Conservation (phyloP, 139 green algal genomes). For the Klebsormidium nitens region DNA sequence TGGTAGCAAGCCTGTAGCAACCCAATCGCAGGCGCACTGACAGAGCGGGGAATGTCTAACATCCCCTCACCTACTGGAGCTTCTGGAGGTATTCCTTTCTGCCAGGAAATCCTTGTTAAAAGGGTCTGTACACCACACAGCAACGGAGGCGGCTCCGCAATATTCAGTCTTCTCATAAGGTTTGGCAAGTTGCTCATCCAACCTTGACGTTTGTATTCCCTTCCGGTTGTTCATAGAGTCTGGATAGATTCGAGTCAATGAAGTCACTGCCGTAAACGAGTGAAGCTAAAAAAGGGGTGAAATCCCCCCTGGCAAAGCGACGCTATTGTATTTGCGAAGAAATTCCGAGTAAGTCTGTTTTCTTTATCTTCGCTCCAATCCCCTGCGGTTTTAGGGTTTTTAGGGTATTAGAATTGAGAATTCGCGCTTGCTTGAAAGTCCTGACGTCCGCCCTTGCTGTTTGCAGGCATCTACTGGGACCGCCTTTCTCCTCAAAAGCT, state of each 20-base stretch:
- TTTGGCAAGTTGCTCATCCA: no score
- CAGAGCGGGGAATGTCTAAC: neutral
- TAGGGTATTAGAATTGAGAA: neutral
- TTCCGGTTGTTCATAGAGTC: no score
- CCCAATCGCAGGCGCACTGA: neutral
- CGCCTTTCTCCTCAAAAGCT: slow-evolving; percentile 59
- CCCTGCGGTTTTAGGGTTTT: neutral
- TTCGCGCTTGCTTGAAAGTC: neutral
- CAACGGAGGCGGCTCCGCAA: no score
- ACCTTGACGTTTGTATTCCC: no score
- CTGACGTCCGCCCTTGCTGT: neutral
- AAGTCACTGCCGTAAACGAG: neutral
- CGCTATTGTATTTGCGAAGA: neutral
- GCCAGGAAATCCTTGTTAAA: no score
- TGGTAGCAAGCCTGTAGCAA: no score
- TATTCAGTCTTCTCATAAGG: no score
- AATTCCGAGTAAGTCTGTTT: slow-evolving; percentile 8
- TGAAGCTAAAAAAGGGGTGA: neutral
- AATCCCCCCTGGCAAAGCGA: neutral
- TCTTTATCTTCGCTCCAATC: slow-evolving; percentile 9
- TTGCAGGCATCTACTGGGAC: slow-evolving; percentile 68
- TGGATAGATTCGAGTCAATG: no score
- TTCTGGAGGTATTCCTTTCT: no score
- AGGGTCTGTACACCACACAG: no score
- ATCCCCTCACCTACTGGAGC: neutral